Evolutionary conservation across 2,329 filamentous ascomycete species (phyloP).

Genomic region (Fusarium piperis): DNA sequence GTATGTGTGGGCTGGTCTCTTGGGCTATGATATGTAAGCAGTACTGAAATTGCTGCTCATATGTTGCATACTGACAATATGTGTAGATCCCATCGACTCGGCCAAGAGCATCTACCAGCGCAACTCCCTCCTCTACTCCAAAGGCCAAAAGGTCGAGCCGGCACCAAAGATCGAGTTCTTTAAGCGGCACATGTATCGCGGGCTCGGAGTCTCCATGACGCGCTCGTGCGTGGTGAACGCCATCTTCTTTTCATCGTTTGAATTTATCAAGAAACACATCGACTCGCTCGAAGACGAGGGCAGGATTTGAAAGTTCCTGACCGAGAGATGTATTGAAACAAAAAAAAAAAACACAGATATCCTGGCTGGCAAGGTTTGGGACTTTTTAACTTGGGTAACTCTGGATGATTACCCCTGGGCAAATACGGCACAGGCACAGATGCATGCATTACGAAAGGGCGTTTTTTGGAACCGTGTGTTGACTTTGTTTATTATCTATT

Average conservation of each 20-base stretch:
- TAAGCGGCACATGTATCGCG: conserved; percentile 81
- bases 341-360: conserved; percentile 7
- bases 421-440: conserved; percentile 20
- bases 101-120: conserved; percentile 88
- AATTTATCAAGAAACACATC: conserved; percentile 79
- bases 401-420: conserved; percentile 13
- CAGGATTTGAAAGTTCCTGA: conserved; percentile 7
- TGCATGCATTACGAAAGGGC: conserved; percentile 41
- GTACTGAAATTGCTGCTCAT: background rate
- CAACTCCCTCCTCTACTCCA: conserved; percentile 76
- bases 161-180: conserved; percentile 82
- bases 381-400: conserved; percentile 12
- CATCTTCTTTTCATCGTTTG: conserved; percentile 90
- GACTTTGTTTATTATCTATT: conserved; percentile 12
- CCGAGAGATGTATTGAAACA: background rate
- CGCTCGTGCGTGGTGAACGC: conserved; percentile 86
- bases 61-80: conserved; percentile 8
- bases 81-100: conserved; percentile 75
- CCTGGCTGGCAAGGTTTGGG: conserved; percentile 5
- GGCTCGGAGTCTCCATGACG: conserved; percentile 83
- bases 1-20: conserved; percentile 83
- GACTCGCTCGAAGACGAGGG: conserved; percentile 60
- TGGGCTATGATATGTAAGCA: conserved; percentile 79
- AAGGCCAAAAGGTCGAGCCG: conserved; percentile 70
- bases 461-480: conserved; percentile 29